These are phyloP conservation scores for Strobilomyces dryophilus DNA, from an alignment of 768 basidiomycete genomes.

Conservation along the genomic window DNA sequence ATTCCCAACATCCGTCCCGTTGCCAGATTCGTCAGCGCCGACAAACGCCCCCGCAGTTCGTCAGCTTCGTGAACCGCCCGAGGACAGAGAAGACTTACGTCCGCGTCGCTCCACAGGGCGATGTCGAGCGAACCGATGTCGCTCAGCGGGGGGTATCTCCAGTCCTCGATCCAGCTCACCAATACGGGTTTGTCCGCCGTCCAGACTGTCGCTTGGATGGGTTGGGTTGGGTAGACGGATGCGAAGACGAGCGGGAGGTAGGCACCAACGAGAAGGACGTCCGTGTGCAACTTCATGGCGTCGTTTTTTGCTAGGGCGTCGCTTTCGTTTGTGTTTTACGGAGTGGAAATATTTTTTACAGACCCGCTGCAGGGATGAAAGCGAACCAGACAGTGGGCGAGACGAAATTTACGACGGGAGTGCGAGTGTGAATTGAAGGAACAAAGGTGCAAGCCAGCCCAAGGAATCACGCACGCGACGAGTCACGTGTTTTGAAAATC, in stretches of 20 bases:
- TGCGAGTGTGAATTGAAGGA: neutral
- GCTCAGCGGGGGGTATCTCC: constrained; percentile 35
- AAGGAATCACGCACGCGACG: constrained; percentile 10
- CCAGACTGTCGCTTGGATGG: constrained; percentile 42
- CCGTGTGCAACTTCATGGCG: constrained; percentile 6
- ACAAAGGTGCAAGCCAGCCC: neutral
- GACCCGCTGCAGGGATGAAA: constrained; percentile 25
- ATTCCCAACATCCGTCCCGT: neutral
- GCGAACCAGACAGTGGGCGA: neutral
- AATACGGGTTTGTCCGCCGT: constrained; percentile 38
- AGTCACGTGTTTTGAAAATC: constrained; percentile 28
- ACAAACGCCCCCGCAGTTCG: neutral
- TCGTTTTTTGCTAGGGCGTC: neutral
- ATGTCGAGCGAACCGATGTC: constrained; percentile 43
- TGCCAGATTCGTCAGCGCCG: neutral
- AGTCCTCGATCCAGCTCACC: constrained; percentile 52
- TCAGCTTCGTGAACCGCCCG: constrained; percentile 1
- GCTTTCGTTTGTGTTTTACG: neutral
- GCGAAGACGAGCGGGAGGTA: constrained; percentile 22
- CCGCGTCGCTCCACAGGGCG: constrained; percentile 41
- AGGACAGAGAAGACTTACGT: constrained; percentile 28
- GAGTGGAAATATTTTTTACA: constrained; percentile 11
- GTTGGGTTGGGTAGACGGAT: constrained; percentile 49
- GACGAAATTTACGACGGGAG: neutral
- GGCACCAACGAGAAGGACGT: neutral